Percentiles rank a stretch among this genome's conserved stretches.
Conservation (phyloP, 2,329 filamentous ascomycete species). For the Lasiodiplodia theobromae region DNA sequence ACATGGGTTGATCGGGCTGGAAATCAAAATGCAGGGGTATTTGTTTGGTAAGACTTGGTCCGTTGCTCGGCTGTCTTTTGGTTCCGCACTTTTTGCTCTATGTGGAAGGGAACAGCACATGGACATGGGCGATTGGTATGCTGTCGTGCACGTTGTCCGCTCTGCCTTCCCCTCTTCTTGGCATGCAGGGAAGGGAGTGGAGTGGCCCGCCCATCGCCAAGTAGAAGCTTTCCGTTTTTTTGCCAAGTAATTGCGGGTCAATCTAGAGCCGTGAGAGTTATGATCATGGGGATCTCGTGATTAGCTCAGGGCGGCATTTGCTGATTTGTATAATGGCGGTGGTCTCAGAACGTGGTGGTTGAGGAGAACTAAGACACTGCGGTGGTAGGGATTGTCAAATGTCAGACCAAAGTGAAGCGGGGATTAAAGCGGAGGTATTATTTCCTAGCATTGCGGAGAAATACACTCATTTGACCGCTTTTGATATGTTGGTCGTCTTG, state of each 20-base stretch:
- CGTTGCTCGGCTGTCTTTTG: background rate
- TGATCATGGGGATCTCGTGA: background rate
- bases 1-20: background rate
- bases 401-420: background rate
- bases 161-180: conserved; percentile 14
- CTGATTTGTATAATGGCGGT: background rate
- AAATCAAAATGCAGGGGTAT: background rate
- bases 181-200: background rate
- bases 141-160: background rate
- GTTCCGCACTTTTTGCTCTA: background rate
- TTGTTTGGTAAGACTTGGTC: background rate
- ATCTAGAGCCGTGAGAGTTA: background rate
- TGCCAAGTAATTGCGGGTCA: conserved; percentile 1
- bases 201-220: conserved; percentile 3
- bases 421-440: conserved; percentile 2
- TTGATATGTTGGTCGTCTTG: conserved; percentile 1
- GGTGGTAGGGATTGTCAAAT: background rate
- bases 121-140: background rate
- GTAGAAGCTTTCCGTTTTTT: background rate
- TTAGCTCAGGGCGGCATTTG: background rate
- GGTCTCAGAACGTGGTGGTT: background rate
- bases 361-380: background rate
- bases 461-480: background rate
- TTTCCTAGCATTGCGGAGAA: background rate
- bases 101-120: too few relatives aligned